phyloP scores from a whole-genome alignment of 306 rosid genomes.

The Medicago arabica region DNA sequence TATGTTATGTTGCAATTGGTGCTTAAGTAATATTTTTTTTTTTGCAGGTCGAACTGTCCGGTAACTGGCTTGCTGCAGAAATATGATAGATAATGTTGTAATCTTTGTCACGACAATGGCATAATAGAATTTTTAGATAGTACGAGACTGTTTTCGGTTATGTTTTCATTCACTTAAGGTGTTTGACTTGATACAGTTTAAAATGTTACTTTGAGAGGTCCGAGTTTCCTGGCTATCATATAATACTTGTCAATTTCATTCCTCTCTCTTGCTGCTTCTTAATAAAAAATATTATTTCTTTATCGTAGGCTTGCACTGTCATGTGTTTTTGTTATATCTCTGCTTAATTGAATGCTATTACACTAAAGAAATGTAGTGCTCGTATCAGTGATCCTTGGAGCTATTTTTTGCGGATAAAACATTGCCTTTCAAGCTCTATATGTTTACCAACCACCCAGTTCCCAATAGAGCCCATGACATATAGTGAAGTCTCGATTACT shows the following conservation, averaged over 20 bases:
- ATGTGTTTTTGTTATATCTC: neutral
- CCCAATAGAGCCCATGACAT: too few relatives aligned
- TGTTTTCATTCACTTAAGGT: constrained; percentile 25
- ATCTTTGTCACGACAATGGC: neutral
- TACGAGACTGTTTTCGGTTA: neutral
- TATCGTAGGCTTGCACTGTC: neutral
- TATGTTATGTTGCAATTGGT: neutral
- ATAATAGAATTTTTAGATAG: constrained; percentile 5
- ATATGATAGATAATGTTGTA: constrained; percentile 43
- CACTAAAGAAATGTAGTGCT: neutral
- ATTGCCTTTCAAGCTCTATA: neutral
- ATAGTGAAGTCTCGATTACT: too few relatives aligned
- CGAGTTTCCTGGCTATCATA: neutral
- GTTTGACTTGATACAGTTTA: constrained; percentile 22
- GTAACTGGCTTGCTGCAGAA: constrained; percentile 85
- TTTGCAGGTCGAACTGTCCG: constrained; percentile 68
- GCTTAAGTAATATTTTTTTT: neutral
- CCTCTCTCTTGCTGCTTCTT: too few relatives aligned
- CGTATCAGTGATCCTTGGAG: neutral
- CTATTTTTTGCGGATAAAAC: neutral
- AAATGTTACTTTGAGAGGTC: constrained; percentile 3
- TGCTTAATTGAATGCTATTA: neutral
- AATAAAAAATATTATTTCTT: neutral
- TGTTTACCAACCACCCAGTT: neutral
- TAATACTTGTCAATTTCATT: neutral